A percentile compares a stretch with the other conserved stretches of the same genome.
Evolutionary conservation across 1,139 yeast genomes (phyloP).

Genomic region (Hansenula anomala): DNA sequence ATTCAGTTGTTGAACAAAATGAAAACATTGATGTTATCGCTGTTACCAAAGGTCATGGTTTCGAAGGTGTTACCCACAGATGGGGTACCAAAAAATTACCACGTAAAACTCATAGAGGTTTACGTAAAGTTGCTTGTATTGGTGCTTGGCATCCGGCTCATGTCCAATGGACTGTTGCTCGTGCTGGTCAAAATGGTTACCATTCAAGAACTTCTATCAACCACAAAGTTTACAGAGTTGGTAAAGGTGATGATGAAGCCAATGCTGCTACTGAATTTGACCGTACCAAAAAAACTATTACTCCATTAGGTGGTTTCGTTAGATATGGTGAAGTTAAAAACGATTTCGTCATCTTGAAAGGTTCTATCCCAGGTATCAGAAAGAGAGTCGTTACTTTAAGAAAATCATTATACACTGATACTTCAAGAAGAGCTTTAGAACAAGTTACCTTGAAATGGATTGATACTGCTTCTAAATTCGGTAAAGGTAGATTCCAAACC

Average conservation of each 20-base stretch:
- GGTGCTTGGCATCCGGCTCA: conserved; percentile 99
- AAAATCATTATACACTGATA: conserved; percentile 97
- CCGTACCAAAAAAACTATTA: conserved; percentile 99
- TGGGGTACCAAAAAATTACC: conserved; percentile 99
- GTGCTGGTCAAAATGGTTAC: conserved; percentile 99
- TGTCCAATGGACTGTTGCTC: conserved; percentile 99
- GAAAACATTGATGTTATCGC: conserved; percentile 98
- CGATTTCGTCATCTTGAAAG: conserved; percentile 96
- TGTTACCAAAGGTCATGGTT: conserved; percentile 99
- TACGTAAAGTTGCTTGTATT: conserved; percentile 99
- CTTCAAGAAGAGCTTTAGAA: conserved; percentile 97
- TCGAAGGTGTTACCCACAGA: conserved; percentile 99
- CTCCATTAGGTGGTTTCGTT: conserved; percentile 99
- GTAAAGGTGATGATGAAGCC: conserved; percentile 91
- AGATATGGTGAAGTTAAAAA: conserved; percentile 98
- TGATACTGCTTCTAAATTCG: conserved; percentile 99
- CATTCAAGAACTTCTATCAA: conserved; percentile 99
- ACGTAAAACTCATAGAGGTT: conserved; percentile 99
- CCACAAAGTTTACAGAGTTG: conserved; percentile 99
- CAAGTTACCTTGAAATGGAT: conserved; percentile 98
- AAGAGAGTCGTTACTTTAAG: conserved; percentile 99
- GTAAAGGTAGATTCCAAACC: conserved; percentile 99
- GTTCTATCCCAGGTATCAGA: conserved; percentile 99
- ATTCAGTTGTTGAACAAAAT: conserved; percentile 95
- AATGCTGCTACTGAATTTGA: conserved; percentile 96